phyloP scores from a whole-genome alignment of 345 rosid species.

The Eutrema heterophyllum region DNA sequence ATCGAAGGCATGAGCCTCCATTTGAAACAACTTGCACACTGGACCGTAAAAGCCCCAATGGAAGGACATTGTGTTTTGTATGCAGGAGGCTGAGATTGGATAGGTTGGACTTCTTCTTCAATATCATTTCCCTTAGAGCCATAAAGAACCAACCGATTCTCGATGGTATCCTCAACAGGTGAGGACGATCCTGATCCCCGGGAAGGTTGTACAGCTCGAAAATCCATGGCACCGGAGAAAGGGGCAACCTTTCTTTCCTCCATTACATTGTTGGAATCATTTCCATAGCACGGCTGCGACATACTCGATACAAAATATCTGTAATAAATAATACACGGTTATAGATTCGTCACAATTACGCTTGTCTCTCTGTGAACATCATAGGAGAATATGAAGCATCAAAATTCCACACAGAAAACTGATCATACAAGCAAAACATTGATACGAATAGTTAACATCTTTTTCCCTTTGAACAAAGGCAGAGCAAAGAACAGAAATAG shows the following conservation, averaged over 20 bases:
- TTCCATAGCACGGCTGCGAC: constrained; percentile 42
- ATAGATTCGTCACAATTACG: not conserved
- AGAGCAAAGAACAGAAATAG: no score
- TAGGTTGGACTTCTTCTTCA: constrained; percentile 24
- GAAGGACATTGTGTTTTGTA: constrained; percentile 47
- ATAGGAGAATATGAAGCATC: no score
- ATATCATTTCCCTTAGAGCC: constrained; percentile 40
- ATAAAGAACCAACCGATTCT: constrained; percentile 64
- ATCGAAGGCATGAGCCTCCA: constrained; percentile 93
- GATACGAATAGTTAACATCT: no score
- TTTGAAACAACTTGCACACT: constrained; percentile 81
- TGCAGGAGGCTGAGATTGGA: constrained; percentile 25
- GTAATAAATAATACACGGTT: not conserved
- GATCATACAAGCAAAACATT: no score
- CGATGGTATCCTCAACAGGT: constrained; percentile 26
- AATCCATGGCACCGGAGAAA: constrained; percentile 26
- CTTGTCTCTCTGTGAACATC: no score
- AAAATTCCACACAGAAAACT: no score
- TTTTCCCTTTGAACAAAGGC: no score
- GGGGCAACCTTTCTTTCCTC: constrained; percentile 35
- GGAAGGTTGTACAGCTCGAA: constrained; percentile 31
- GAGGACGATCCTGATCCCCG: constrained; percentile 38
- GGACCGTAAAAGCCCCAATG: constrained; percentile 87
- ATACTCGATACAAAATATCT: constrained; percentile 23
- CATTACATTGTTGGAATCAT: constrained; percentile 31